phyloP scores from a whole-genome alignment of 345 rosid species.

The Trapa incisa region DNA sequence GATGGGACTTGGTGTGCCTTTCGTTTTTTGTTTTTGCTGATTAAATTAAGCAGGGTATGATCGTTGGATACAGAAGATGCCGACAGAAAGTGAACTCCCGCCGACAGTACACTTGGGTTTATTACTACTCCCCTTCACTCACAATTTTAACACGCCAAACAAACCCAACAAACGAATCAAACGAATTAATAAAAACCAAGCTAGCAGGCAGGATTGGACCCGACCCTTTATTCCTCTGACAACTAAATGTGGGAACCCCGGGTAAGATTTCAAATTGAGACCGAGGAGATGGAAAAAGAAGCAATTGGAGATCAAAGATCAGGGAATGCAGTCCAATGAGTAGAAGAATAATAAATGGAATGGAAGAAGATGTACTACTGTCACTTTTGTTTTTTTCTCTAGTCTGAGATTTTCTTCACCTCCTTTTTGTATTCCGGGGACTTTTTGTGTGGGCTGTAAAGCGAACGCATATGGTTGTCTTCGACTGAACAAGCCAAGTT shows the following conservation, averaged over 20 bases:
- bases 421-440: background rate
- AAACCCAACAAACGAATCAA: background rate
- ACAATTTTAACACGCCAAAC: background rate
- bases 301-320: slow-evolving; percentile 1
- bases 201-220: background rate
- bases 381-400: background rate
- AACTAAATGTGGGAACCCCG: background rate
- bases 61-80: slow-evolving; percentile 78
- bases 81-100: slow-evolving; percentile 80
- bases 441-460: slow-evolving; percentile 34
- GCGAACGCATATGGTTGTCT: slow-evolving; percentile 11
- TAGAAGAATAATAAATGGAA: background rate
- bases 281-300: background rate
- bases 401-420: background rate
- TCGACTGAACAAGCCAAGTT: slow-evolving; percentile 9
- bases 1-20: background rate
- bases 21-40: slow-evolving; percentile 21
- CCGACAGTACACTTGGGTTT: slow-evolving; percentile 51
- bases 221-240: slow-evolving; percentile 19
- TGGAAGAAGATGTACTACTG: background rate
- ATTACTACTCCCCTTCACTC: slow-evolving; percentile 2
- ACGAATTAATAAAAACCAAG: background rate
- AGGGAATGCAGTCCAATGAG: slow-evolving; percentile 1
- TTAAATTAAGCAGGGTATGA: slow-evolving; percentile 27
- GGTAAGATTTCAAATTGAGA: background rate